A percentile compares a stretch with the other conserved stretches of the same genome.
These are phyloP conservation scores for Ceratobasidium sp. DNA, from an alignment of 1,284 basidiomycete species.

Conservation along the genomic window DNA sequence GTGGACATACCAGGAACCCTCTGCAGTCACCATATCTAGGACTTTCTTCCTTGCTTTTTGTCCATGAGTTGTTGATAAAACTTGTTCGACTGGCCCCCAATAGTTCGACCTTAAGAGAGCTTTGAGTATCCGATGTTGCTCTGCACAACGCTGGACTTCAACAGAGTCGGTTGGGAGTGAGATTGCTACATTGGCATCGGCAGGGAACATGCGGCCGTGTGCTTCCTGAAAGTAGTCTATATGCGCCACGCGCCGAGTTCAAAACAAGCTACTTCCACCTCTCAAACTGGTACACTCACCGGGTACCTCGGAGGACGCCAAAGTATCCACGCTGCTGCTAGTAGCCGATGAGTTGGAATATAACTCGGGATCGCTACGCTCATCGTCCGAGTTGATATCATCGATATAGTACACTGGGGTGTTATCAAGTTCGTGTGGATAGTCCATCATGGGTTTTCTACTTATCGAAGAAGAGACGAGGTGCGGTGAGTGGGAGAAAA, in stretches of 20 bases:
- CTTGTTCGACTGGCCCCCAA: constrained; percentile 7
- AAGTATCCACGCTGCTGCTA: not conserved
- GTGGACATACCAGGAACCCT: constrained; percentile 7
- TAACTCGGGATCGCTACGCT: not conserved
- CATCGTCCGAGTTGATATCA: constrained; percentile 1
- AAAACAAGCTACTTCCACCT: not conserved
- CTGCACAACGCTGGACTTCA: not conserved
- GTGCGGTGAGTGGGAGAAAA: not conserved
- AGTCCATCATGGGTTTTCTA: not conserved
- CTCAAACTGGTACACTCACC: not conserved
- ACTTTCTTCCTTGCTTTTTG: not conserved
- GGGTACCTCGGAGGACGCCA: not conserved
- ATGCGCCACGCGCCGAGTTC: not conserved
- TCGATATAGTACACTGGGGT: not conserved
- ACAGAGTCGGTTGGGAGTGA: not conserved
- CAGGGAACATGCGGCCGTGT: constrained; percentile 1
- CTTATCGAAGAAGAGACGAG: not conserved
- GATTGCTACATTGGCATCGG: not conserved
- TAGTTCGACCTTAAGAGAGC: not conserved
- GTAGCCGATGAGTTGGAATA: not conserved
- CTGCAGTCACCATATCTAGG: constrained; percentile 5
- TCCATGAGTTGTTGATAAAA: not conserved
- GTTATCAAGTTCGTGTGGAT: not conserved
- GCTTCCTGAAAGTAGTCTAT: not conserved
- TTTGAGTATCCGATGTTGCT: constrained; percentile 1